Evolutionary conservation across 139 green algal species (phyloP), one percentile per base, ranked within the genome.

Genomic region (Micromonas pusilla): DNA sequence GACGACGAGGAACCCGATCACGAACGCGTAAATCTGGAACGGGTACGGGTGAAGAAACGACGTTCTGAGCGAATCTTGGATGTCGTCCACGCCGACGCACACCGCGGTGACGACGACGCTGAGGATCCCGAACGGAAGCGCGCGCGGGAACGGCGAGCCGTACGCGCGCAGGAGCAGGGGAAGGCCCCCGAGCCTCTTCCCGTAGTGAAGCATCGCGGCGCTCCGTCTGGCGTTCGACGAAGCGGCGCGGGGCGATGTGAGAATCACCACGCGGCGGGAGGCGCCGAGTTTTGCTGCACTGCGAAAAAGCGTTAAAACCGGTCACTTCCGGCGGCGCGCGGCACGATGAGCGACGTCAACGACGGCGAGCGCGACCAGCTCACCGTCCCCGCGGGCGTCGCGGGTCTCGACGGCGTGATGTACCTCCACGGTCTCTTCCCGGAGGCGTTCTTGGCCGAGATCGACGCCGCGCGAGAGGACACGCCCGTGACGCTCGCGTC

Each of bases 201-300:
- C 79, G 62, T 88, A 89, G 2, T 78, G 73, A 54, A 88, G 88
- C 84, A 88, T 88, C 9, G 16, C 45, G 45, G 16, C 9, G 9
- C 9, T 57, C 9, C 45, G 9, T 23, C 45, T 57, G 16, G 9
- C 9, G 45, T 57, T 16, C 9, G 9, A 9, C 16, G 45, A 9
- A 57, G 9, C 9, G 45, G 45, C 45, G 45, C 45, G 45, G 45
- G 9, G 45, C 45, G 9, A 9, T 16, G 9, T 57, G n/a, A n/a
- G n/a, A n/a, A n/a, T n/a, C n/a, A n/a, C n/a, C n/a, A n/a, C n/a
- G n/a, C n/a, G n/a, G n/a, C n/a, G n/a, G n/a, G n/a, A n/a, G n/a
- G n/a, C n/a, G n/a, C n/a, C n/a, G n/a, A n/a, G n/a, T n/a, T n/a
- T n/a, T n/a, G n/a, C n/a, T n/a, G n/a, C n/a, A n/a, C 45, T 57